Evolutionary conservation across 768 basidiomycete species (phyloP), one percentile per base, ranked within the genome.

Genomic region (Mycena polygramma): DNA sequence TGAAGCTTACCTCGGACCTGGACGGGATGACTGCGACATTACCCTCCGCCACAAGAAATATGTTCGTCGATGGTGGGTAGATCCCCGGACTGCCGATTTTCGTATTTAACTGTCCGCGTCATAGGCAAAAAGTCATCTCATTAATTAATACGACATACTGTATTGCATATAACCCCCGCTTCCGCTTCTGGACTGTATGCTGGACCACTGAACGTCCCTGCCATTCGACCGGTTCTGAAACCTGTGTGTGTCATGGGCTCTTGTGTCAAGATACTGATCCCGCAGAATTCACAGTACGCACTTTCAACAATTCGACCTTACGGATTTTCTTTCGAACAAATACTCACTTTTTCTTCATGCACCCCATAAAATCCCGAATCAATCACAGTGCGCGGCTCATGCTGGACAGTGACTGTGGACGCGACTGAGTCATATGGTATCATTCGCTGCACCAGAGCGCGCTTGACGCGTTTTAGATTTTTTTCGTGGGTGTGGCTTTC

Each of bases 1-100:
- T 94, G 26, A 78, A 91, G 61, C 80, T 99, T 36, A 94, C 92
- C 13, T 89, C 84, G 65, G 94, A 94, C 57, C 79, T 98, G 74
- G 93, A 98, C 76, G 96, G 94, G 26, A 91, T 97, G 78, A 89
- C 87, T 0, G 93, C 91, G n/a, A 93, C 85, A 14, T 83, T 99
- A 24, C 97, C 97, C 1, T 86, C 92, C 24, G 97, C 97, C 19
- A 98, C 97, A 41, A 83, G 97, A 78, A 99, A 98, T 83, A 95
- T 99, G 95, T 97, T 96, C 79, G 95, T 97, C 30, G 96, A 98
- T 79, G 97, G 94, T 93, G 59, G 36, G 63, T 69, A 14, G 20
- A 48, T 17, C 17, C 11, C 64, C 11, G 4, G 22, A n/a, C 0
- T 46, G 15, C 36, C 19, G 19, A 22, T 54, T 57, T 41, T 20